Conservation (phyloP, 2,329 filamentous ascomycete species). For the Rhexocercosporidium sp. region DNA sequence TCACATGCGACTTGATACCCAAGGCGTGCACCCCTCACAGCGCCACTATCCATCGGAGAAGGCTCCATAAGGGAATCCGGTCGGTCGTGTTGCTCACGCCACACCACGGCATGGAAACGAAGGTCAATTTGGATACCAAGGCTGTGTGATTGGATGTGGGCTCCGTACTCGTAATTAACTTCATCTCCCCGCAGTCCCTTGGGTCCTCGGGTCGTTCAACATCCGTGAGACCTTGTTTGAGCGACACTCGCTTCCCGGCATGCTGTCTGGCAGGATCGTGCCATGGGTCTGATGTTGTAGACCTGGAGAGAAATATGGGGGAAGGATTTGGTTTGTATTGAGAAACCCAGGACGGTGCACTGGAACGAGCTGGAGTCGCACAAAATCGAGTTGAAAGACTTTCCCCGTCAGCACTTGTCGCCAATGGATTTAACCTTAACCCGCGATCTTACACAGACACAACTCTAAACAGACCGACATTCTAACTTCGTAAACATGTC, state of each 20-base stretch:
- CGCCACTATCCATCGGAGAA: not conserved
- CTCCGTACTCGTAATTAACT: not conserved
- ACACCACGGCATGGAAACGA: not conserved
- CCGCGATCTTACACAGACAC: not conserved
- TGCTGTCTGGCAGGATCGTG: not conserved
- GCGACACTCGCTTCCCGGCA: not conserved
- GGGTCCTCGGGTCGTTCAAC: not conserved
- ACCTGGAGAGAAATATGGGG: too few relatives aligned
- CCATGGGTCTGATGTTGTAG: not conserved
- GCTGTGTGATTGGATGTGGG: not conserved
- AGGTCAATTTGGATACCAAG: not conserved
- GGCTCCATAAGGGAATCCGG: not conserved
- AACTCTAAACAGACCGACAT: slow-evolving; percentile 5
- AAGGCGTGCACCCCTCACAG: not conserved
- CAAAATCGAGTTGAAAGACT: not conserved
- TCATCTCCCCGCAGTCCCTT: not conserved
- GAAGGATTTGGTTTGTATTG: too few relatives aligned
- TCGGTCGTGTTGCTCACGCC: not conserved
- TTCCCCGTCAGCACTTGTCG: not conserved
- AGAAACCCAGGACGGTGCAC: too few relatives aligned
- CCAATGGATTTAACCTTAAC: not conserved
- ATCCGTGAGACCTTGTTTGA: not conserved
- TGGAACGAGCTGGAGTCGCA: not conserved
- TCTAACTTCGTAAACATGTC: not conserved
- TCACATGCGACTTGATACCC: not conserved